A percentile compares a stretch with the other conserved stretches of the same genome.
Conservation (phyloP, 495 filamentous ascomycete species). For the Glonium stellatum region DNA sequence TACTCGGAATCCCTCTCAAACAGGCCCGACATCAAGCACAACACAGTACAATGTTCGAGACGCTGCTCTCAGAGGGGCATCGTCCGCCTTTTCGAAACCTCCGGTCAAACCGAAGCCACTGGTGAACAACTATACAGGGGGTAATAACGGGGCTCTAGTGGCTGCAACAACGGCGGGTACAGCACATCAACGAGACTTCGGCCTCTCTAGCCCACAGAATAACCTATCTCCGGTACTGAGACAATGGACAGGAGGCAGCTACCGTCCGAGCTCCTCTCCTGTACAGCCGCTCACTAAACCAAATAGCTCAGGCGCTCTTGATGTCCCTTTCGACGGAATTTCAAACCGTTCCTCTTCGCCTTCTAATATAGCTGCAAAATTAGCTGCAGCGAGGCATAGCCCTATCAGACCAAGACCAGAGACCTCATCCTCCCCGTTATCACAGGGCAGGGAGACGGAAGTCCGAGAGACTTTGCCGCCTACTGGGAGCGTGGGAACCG, state of each 20-base stretch:
- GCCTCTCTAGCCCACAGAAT: neutral
- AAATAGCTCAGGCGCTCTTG: constrained; percentile 23
- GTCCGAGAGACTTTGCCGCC: constrained; percentile 22
- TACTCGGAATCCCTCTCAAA: constrained; percentile 15
- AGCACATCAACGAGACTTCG: neutral
- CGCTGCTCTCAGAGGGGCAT: constrained; percentile 29
- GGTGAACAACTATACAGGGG: constrained; percentile 22
- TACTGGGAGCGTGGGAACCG: constrained; percentile 19
- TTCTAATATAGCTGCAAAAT: constrained; percentile 30
- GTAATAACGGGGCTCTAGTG: constrained; percentile 23
- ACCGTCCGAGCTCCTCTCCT: constrained; percentile 12
- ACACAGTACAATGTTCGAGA: constrained; percentile 29
- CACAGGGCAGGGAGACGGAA: constrained; percentile 8
- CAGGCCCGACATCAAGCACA: constrained; percentile 13
- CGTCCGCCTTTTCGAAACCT: constrained; percentile 28
- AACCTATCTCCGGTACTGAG: constrained; percentile 11
- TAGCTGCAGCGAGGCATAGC: constrained; percentile 25
- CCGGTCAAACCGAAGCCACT: constrained; percentile 24
- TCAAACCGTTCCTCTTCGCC: constrained; percentile 20
- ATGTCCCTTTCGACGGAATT: constrained; percentile 16
- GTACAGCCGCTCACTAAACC: constrained; percentile 14
- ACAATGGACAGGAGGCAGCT: constrained; percentile 23
- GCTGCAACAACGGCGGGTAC: constrained; percentile 27
- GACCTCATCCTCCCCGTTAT: neutral
- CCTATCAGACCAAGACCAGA: constrained; percentile 16